Conservation (phyloP, 2,329 filamentous ascomycete genomes). For the Acrocalymma vagum region DNA sequence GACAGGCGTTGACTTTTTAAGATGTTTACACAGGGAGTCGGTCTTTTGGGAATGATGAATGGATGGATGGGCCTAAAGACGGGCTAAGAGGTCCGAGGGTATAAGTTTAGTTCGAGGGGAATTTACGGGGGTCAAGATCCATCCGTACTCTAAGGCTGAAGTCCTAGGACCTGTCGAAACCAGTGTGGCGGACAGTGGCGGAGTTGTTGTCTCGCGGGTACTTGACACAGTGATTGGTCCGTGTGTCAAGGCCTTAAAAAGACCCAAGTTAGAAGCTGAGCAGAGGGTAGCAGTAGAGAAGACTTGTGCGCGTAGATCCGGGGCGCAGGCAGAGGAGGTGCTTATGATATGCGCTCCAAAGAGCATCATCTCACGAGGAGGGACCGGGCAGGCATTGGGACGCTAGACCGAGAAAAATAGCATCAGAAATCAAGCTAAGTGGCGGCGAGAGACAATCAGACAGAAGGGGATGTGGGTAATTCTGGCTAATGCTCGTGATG, state of each 20-base stretch:
- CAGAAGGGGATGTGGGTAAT: constrained; percentile 26
- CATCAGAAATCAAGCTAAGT: constrained; percentile 27
- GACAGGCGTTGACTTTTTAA: constrained; percentile 40
- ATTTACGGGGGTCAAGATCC: constrained; percentile 37
- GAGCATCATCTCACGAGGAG: constrained; percentile 31
- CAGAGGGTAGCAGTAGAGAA: constrained; percentile 19
- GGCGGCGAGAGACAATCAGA: constrained; percentile 21
- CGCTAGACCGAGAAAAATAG: constrained; percentile 9
- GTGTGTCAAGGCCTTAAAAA: constrained; percentile 33
- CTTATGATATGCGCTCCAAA: constrained; percentile 30
- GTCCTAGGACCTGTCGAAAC: constrained; percentile 31
- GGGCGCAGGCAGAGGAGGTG: constrained; percentile 36
- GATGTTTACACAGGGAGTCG: too few species aligned
- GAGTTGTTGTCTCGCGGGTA: constrained; percentile 46
- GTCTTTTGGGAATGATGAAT: too few species aligned
- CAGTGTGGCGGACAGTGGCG: constrained; percentile 46
- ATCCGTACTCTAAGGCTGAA: constrained; percentile 49
- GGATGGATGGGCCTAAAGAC: constrained; percentile 36
- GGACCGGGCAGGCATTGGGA: too few species aligned
- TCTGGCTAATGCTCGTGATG: constrained; percentile 33
- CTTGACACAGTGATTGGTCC: constrained; percentile 37
- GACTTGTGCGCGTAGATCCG: constrained; percentile 28
- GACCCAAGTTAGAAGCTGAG: constrained; percentile 36
- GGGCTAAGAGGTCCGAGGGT: constrained; percentile 40
- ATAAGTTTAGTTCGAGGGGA: constrained; percentile 40